Percentiles rank a stretch among this genome's conserved stretches.
phyloP scores from a whole-genome alignment of 2,329 filamentous ascomycete species.

The Phialocephala subalpina region DNA sequence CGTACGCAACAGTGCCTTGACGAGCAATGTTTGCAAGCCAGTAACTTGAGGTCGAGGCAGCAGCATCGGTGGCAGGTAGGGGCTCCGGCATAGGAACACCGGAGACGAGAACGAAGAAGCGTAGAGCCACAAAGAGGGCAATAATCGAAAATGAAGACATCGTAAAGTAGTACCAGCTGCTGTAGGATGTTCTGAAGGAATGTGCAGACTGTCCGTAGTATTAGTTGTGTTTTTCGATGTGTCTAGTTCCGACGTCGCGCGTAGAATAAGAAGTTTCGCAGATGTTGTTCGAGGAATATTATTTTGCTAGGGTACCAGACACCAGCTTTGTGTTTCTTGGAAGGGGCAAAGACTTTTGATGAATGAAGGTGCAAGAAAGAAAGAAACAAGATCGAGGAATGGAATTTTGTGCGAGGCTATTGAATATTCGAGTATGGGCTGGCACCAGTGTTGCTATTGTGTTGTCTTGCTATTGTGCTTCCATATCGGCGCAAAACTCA shows the following conservation, averaged over 20 bases:
- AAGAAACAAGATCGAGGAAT: not conserved
- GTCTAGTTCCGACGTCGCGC: slow-evolving; percentile 13
- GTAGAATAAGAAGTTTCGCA: slow-evolving; percentile 14
- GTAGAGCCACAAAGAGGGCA: slow-evolving; percentile 40
- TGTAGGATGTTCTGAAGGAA: slow-evolving; percentile 42
- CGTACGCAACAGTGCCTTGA: slow-evolving; percentile 44
- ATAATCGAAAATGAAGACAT: slow-evolving; percentile 43
- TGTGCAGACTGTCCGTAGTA: slow-evolving; percentile 35
- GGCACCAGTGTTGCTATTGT: not conserved
- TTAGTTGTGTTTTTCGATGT: slow-evolving; percentile 27
- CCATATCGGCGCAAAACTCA: slow-evolving; percentile 2
- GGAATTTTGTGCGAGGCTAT: not conserved
- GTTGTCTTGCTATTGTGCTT: slow-evolving; percentile 8
- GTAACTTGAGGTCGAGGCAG: slow-evolving; percentile 35
- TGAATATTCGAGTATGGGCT: not conserved
- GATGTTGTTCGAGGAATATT: slow-evolving; percentile 7
- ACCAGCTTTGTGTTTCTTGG: slow-evolving; percentile 4
- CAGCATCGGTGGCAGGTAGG: slow-evolving; percentile 19
- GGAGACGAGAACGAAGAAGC: slow-evolving; percentile 40
- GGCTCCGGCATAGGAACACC: slow-evolving; percentile 27
- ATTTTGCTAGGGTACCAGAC: slow-evolving; percentile 4
- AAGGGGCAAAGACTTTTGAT: slow-evolving; percentile 2
- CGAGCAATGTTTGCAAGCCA: slow-evolving; percentile 44
- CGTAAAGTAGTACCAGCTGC: slow-evolving; percentile 45
- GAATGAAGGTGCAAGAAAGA: not conserved